These are phyloP conservation scores for Claviceps citrina DNA, from an alignment of 2,329 filamentous ascomycete genomes.

Conservation along the genomic window DNA sequence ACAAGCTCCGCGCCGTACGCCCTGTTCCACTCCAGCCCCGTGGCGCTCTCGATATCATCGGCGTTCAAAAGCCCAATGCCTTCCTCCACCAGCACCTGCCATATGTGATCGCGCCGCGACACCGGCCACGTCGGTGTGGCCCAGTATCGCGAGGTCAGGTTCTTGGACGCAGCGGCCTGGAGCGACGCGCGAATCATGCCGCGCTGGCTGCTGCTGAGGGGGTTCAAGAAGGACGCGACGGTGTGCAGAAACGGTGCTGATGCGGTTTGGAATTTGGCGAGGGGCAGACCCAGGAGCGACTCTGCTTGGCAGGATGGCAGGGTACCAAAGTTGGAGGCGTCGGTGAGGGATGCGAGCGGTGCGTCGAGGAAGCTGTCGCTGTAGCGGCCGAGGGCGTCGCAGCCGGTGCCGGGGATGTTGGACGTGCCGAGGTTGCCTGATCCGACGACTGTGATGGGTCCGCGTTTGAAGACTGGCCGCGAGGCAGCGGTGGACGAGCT, in stretches of 20 bases:
- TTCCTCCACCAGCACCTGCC: slow-evolving; percentile 37
- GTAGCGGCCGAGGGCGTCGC: slow-evolving; percentile 2
- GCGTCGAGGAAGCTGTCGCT: slow-evolving; percentile 54
- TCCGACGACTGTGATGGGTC: slow-evolving; percentile 51
- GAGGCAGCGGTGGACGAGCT: slow-evolving; percentile 25
- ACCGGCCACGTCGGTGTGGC: slow-evolving; percentile 44
- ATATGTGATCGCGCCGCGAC: slow-evolving; percentile 38
- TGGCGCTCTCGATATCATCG: slow-evolving; percentile 37
- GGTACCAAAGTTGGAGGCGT: slow-evolving; percentile 1
- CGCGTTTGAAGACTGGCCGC: slow-evolving; percentile 11
- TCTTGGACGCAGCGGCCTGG: slow-evolving; percentile 30
- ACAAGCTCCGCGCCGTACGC: slow-evolving; percentile 10
- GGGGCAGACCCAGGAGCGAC: slow-evolving; percentile 20
- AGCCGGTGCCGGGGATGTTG: slow-evolving; percentile 3
- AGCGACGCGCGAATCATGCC: slow-evolving; percentile 28
- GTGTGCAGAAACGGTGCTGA: slow-evolving; percentile 37
- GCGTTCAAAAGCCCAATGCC: slow-evolving; percentile 46
- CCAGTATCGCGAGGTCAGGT: slow-evolving; percentile 46
- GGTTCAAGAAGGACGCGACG: slow-evolving; percentile 30
- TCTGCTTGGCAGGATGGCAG: slow-evolving; percentile 3
- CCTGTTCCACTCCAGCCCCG: slow-evolving; percentile 7
- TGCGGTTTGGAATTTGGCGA: slow-evolving; percentile 50
- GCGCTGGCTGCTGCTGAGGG: slow-evolving; percentile 26
- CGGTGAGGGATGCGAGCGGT: slow-evolving; percentile 30
- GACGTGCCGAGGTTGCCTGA: slow-evolving; percentile 35